phyloP scores from a whole-genome alignment of 31 red algal genomes.

The Bonnemaisonia californica region DNA sequence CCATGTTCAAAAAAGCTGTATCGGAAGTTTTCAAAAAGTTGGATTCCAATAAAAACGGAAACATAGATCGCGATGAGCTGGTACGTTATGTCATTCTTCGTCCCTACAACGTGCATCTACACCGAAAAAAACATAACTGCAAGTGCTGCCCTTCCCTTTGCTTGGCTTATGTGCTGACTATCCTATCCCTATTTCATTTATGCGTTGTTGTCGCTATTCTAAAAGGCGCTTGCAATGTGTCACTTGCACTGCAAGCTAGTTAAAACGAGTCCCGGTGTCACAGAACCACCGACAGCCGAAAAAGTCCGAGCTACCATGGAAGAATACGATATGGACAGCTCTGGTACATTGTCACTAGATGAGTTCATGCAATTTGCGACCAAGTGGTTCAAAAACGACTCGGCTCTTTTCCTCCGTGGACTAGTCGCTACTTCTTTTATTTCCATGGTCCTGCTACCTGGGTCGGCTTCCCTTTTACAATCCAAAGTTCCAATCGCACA shows the following conservation, averaged over 20 bases:
- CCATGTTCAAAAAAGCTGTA: neutral
- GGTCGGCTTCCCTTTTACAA: conserved; percentile 9
- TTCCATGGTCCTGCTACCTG: conserved; percentile 58
- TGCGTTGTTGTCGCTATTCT: neutral
- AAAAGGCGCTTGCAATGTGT: conserved; percentile 52
- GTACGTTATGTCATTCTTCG: neutral
- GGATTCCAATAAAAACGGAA: neutral
- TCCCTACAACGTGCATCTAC: neutral
- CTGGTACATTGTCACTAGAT: conserved; percentile 27
- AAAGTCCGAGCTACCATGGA: conserved; percentile 16
- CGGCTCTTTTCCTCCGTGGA: conserved; percentile 17
- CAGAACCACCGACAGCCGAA: conserved; percentile 32
- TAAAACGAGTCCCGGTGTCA: conserved; percentile 29
- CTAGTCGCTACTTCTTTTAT: conserved; percentile 27
- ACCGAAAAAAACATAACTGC: no score
- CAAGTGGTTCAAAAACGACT: conserved; percentile 43
- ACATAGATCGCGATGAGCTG: neutral
- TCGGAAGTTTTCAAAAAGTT: neutral
- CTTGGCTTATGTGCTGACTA: no score
- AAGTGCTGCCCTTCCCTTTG: no score
- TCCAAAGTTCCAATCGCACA: conserved; percentile 9
- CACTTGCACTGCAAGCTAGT: conserved; percentile 44
- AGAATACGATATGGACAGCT: conserved; percentile 38
- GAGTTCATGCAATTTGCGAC: conserved; percentile 51
- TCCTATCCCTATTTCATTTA: neutral